A percentile compares a stretch with the other conserved stretches of the same genome.
These are phyloP conservation scores for Magnaporthiopsis rhizophila DNA, from an alignment of 2,329 filamentous ascomycete genomes.

Conservation along the genomic window DNA sequence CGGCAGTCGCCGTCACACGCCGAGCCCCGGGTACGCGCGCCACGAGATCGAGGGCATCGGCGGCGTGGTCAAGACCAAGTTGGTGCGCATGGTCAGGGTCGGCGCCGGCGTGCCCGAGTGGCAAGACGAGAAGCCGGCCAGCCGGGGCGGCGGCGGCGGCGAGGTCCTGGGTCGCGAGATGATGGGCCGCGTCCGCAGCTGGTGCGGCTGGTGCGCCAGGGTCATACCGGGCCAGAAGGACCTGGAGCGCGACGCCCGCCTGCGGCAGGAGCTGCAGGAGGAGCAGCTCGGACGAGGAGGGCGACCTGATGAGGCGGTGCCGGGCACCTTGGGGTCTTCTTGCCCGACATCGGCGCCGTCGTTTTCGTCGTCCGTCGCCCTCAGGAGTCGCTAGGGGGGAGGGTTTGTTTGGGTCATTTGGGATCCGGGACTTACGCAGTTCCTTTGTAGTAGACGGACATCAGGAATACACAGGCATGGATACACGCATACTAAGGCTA, in stretches of 20 bases:
- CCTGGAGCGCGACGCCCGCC: slow-evolving; percentile 17
- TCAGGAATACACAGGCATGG: not conserved
- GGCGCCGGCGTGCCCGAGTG: slow-evolving; percentile 81
- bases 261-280: not conserved
- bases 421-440: not conserved
- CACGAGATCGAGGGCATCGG: slow-evolving; percentile 92
- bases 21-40: slow-evolving; percentile 64
- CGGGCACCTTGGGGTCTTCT: too few relatives aligned
- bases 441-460: not conserved
- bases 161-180: slow-evolving; percentile 64
- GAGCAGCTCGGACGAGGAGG: not conserved
- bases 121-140: slow-evolving; percentile 57
- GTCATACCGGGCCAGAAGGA: slow-evolving; percentile 56
- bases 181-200: slow-evolving; percentile 61
- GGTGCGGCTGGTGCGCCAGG: slow-evolving; percentile 87
- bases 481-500: not conserved
- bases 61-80: slow-evolving; percentile 77
- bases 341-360: not conserved
- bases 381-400: slow-evolving; percentile 1
- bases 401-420: too few relatives aligned
- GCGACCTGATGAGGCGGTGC: too few relatives aligned
- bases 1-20: slow-evolving; percentile 2
- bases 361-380: slow-evolving; percentile 1
- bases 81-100: slow-evolving; percentile 73
- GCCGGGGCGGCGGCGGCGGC: slow-evolving; percentile 35